phyloP scores from a whole-genome alignment of 192 early-diverging fungal genomes.

The Geosiphon pyriformis region DNA sequence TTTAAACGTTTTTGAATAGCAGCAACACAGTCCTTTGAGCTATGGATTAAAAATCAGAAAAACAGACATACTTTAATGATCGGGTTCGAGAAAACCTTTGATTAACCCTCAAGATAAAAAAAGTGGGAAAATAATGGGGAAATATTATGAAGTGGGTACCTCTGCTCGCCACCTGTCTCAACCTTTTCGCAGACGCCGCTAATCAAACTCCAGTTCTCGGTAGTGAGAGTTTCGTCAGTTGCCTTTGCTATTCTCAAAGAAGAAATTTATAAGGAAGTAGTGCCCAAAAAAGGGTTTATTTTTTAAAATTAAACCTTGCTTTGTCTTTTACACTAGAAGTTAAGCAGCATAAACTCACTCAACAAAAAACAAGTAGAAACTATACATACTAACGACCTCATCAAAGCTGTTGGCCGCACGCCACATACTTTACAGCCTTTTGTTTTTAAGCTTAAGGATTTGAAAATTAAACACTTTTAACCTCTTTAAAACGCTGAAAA shows the following conservation, averaged over 20 bases:
- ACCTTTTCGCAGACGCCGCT: slow-evolving; percentile 69
- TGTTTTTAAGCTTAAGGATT: no score
- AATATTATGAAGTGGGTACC: no score
- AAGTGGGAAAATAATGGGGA: no score
- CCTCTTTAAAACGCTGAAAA: no score
- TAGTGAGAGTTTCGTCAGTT: slow-evolving; percentile 86
- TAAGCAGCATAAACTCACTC: no score
- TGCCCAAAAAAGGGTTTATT: background rate
- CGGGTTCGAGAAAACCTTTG: no score
- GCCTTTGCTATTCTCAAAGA: slow-evolving; percentile 40
- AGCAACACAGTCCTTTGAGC: slow-evolving; percentile 63
- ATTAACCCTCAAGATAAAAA: background rate
- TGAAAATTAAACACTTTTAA: no score
- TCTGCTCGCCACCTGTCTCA: slow-evolving; percentile 38
- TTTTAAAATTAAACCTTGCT: no score
- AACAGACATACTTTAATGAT: no score
- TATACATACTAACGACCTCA: slow-evolving; percentile 46
- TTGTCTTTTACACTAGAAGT: no score
- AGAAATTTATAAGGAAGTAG: background rate
- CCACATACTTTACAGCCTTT: slow-evolving; percentile 35
- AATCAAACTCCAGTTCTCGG: slow-evolving; percentile 90
- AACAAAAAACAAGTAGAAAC: background rate
- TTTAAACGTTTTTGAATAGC: slow-evolving; percentile 65
- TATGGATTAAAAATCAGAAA: no score
- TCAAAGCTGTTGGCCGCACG: slow-evolving; percentile 48